Conservation (phyloP, 164 flowering plant genomes). For the Umbellularia californica region DNA sequence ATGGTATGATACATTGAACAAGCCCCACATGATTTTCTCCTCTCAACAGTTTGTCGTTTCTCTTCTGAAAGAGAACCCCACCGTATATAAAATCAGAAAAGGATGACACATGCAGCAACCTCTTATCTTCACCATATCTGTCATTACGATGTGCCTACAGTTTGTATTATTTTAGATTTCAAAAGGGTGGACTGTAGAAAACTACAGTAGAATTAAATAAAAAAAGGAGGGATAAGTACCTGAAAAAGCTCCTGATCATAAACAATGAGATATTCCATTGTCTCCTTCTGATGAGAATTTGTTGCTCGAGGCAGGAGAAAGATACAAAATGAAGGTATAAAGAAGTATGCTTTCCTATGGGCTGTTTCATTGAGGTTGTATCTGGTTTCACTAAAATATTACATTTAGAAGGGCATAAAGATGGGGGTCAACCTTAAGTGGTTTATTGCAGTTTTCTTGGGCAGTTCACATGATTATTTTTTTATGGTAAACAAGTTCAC, state of each 20-base stretch:
- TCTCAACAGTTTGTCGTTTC: constrained; percentile 1
- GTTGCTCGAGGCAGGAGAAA: not conserved
- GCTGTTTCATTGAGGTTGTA: not conserved
- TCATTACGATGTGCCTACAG: not conserved
- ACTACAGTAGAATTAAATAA: not conserved
- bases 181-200: not conserved
- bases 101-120: not conserved
- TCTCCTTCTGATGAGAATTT: not conserved
- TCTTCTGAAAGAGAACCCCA: not conserved
- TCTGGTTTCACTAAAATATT: not conserved
- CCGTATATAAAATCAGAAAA: not conserved
- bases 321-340: not conserved
- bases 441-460: not conserved
- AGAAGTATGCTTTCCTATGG: not conserved
- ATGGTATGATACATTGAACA: constrained; percentile 4
- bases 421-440: constrained; percentile 1
- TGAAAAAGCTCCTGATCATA: not conserved
- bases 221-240: not conserved
- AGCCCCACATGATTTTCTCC: not conserved
- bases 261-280: not conserved
- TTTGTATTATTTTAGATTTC: not conserved
- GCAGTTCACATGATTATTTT: not conserved
- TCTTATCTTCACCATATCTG: not conserved
- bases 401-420: not conserved
- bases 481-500: not conserved